Evolutionary conservation across 495 filamentous ascomycete species (phyloP), one percentile per base, ranked within the genome.

Genomic region (Opeltia flavorubescens): DNA sequence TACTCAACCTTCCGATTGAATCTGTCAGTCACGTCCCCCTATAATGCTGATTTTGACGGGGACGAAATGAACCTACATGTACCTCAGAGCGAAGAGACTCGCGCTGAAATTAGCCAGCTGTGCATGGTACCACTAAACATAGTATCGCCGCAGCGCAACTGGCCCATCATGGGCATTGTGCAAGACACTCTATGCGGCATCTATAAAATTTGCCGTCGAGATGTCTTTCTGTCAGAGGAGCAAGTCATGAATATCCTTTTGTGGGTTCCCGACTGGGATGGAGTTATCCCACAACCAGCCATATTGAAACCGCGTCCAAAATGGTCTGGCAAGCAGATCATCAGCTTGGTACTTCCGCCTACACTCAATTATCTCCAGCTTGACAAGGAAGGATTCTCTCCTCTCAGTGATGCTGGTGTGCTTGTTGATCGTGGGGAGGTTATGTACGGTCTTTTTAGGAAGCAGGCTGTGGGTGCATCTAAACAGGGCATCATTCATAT

Each of bases 61-160:
- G 91, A 99, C 64, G 91, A 99, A 66, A 99, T 99, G 91, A 99
- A 99, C 59, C 76, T 99, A 63, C 91, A 99, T 71, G 93, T 99
- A 34, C 93, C 91, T 6, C 91, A 99, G 61, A 84, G 83, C 15
- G 89, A 99, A 56, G 93, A 99, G 64, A 86, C 91, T 20, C 79
- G 91, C 9, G 89, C 91, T 8, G 91, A 99, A 64, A 76, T 99
- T 53, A 83, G 76, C 55, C 75, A 95, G 58, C 79, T 99, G 30
- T 95, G 91, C 62, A 82, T 95, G 76, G 91, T 99, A 40, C 91
- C 91, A 5, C 72, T 88, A 49, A 94, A 99, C 60, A 94, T 99
- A 55, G 91, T 99, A 15, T 99, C 91, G 6, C 93, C 91, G 15
- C 91, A 99, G 65, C 81, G 89, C 49, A 99, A 99, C 62, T 83